phyloP scores from a whole-genome alignment of 2,329 filamentous ascomycete genomes.

The Neocatenulostroma microsporum region DNA sequence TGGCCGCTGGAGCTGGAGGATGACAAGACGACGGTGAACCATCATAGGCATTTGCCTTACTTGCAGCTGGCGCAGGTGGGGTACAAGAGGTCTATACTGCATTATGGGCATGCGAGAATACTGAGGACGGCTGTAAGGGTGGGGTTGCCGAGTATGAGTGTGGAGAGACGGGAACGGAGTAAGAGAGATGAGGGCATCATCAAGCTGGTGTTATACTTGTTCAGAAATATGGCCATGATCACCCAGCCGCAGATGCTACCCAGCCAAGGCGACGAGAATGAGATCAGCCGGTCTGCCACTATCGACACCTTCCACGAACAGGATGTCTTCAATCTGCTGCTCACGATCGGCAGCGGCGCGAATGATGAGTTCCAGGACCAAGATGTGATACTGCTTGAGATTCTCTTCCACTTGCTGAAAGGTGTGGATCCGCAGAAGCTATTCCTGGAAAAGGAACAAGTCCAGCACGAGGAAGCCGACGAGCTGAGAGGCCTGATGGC shows the following conservation, averaged over 20 bases:
- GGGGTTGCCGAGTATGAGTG: slow-evolving; percentile 77
- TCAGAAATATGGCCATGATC: slow-evolving; percentile 84
- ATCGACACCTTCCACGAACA: slow-evolving; percentile 87
- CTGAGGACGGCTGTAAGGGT: slow-evolving; percentile 73
- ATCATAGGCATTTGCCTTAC: slow-evolving; percentile 84
- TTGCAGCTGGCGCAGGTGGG: slow-evolving; percentile 77
- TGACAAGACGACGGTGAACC: slow-evolving; percentile 80
- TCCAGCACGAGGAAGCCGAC: slow-evolving; percentile 59
- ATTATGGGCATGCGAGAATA: slow-evolving; percentile 68
- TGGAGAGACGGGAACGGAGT: slow-evolving; percentile 65
- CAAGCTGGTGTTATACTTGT: slow-evolving; percentile 78
- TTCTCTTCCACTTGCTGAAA: slow-evolving; percentile 87
- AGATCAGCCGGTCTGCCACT: slow-evolving; percentile 77
- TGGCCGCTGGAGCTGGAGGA: slow-evolving; percentile 81
- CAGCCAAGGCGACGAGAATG: slow-evolving; percentile 79
- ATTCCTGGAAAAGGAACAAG: slow-evolving; percentile 72
- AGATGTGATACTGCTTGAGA: slow-evolving; percentile 82
- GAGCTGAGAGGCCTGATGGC: slow-evolving; percentile 68
- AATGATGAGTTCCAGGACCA: slow-evolving; percentile 87
- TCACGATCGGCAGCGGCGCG: slow-evolving; percentile 86
- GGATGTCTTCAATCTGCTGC: slow-evolving; percentile 75
- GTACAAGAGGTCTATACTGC: slow-evolving; percentile 84
- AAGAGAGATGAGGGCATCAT: slow-evolving; percentile 84
- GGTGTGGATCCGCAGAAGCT: slow-evolving; percentile 75
- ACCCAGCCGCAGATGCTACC: slow-evolving; percentile 62